Evolutionary conservation across 805 yeast genomes (phyloP).

Genomic region (Schwanniomyces sp.): DNA sequence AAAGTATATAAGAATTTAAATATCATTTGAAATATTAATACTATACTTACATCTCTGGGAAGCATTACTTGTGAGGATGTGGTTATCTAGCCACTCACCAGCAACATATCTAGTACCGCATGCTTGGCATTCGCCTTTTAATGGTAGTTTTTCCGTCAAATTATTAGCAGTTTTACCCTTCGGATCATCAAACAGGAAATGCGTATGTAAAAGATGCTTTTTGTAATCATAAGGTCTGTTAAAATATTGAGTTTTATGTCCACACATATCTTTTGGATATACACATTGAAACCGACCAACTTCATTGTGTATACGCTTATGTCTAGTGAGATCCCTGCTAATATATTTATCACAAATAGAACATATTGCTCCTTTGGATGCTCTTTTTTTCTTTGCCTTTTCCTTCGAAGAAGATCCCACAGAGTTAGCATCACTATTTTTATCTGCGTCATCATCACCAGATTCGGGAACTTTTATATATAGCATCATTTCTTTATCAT

Average conservation of each 20-base stretch:
- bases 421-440: conserved; percentile 10
- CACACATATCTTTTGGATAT: conserved; percentile 38
- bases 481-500: background rate
- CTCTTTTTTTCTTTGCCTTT: conserved; percentile 23
- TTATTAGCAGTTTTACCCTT: conserved; percentile 38
- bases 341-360: conserved; percentile 40
- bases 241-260: conserved; percentile 42
- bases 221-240: conserved; percentile 48
- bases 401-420: conserved; percentile 2
- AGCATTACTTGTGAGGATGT: conserved; percentile 40
- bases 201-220: conserved; percentile 43
- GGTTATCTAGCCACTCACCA: conserved; percentile 55
- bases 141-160: conserved; percentile 40
- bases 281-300: conserved; percentile 44
- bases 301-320: conserved; percentile 44
- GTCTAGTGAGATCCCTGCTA: conserved; percentile 41
- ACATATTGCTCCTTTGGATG: conserved; percentile 38
- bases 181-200: conserved; percentile 43
- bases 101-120: conserved; percentile 54
- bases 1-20: background rate
- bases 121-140: conserved; percentile 36
- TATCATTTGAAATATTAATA: conserved; percentile 2
- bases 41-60: conserved; percentile 21
- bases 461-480: conserved; percentile 5
- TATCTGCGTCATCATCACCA: background rate